A percentile compares a stretch with the other conserved stretches of the same genome.
Conservation (phyloP, 306 rosid species). For the Ormosia emarginata region DNA sequence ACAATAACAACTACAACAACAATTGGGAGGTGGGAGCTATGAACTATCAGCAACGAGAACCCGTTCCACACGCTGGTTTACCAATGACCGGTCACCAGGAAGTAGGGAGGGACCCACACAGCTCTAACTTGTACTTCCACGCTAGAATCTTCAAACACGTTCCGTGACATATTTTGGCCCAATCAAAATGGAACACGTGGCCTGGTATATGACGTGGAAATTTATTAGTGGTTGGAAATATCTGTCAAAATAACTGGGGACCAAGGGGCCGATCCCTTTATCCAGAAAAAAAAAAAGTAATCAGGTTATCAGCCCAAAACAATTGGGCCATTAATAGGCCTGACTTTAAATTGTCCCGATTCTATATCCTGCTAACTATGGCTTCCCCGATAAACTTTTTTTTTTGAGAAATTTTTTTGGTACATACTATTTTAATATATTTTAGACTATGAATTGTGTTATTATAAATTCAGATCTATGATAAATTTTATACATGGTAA, state of each 20-base stretch:
- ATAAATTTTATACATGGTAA: no score
- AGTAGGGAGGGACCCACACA: no score
- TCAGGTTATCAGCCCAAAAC: neutral
- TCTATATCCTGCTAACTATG: no score
- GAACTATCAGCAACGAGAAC: neutral
- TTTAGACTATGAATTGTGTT: no score
- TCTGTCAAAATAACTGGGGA: neutral
- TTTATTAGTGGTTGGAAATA: conserved; percentile 24
- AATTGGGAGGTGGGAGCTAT: no score
- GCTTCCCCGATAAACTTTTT: no score
- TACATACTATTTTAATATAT: no score
- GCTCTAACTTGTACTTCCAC: neutral
- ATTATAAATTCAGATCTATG: no score
- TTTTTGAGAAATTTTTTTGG: no score
- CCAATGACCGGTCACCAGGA: neutral
- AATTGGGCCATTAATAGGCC: neutral
- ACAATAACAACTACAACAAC: no score
- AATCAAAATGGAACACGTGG: conserved; percentile 31
- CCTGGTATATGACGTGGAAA: conserved; percentile 4
- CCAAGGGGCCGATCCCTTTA: neutral
- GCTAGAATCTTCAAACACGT: conserved; percentile 26
- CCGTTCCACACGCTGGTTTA: neutral
- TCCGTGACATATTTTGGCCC: conserved; percentile 21
- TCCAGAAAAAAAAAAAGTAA: no score
- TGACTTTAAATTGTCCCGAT: neutral